phyloP scores from a whole-genome alignment of 1,284 basidiomycete species.

The Leccinum proliferum region DNA sequence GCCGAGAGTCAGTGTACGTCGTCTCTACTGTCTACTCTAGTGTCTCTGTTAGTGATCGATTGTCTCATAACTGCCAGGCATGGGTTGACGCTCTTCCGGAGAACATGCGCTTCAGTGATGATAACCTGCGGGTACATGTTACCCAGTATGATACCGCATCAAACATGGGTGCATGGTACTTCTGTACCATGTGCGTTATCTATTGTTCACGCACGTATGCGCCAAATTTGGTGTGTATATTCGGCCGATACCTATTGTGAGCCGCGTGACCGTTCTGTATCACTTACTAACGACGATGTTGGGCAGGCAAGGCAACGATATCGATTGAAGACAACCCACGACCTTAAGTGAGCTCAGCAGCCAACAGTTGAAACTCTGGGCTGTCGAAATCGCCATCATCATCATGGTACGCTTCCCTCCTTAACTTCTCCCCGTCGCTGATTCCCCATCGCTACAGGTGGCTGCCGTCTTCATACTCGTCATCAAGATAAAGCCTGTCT shows the following conservation, averaged over 20 bases:
- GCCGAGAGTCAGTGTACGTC: slow-evolving; percentile 21
- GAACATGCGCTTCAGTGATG: slow-evolving; percentile 61
- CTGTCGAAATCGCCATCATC: slow-evolving; percentile 72
- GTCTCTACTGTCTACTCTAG: background rate
- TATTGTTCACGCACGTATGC: slow-evolving; percentile 61
- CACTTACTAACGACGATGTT: slow-evolving; percentile 1
- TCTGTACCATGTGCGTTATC: slow-evolving; percentile 63
- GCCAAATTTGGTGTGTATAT: slow-evolving; percentile 49
- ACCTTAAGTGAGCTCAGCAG: slow-evolving; percentile 47
- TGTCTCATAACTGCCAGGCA: slow-evolving; percentile 32
- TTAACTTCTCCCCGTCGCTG: background rate
- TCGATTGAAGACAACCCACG: slow-evolving; percentile 19
- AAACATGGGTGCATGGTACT: slow-evolving; percentile 74
- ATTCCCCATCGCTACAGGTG: slow-evolving; percentile 41
- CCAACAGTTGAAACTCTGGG: slow-evolving; percentile 56
- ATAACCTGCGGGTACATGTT: slow-evolving; percentile 55
- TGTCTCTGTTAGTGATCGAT: slow-evolving; percentile 5
- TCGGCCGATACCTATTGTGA: background rate
- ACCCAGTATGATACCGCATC: slow-evolving; percentile 73
- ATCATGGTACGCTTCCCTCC: slow-evolving; percentile 36
- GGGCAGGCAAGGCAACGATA: slow-evolving; percentile 30
- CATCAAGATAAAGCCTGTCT: slow-evolving; percentile 62
- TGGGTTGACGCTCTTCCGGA: slow-evolving; percentile 64
- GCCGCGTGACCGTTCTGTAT: background rate
- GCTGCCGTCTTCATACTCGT: slow-evolving; percentile 62